A percentile compares a stretch with the other conserved stretches of the same genome.
Conservation (phyloP, 1,139 yeast genomes). For the Wickerhamiella infanticola region DNA sequence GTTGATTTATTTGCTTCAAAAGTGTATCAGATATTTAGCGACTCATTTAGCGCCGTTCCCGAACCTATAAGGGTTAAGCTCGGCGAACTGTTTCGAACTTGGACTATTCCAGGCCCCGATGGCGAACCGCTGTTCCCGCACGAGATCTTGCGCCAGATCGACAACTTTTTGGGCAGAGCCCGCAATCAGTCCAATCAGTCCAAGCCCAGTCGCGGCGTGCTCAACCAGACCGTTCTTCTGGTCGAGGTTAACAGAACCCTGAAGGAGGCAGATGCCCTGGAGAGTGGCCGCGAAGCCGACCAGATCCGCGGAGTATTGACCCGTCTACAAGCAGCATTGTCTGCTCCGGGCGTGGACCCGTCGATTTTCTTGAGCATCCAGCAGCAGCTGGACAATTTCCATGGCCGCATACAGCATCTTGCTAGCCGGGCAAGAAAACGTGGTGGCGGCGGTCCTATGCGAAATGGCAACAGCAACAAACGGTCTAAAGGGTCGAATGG, state of each 20-base stretch:
- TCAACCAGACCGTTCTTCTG: constrained; percentile 19
- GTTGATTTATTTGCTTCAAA: constrained; percentile 56
- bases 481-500: background rate
- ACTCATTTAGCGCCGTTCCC: constrained; percentile 61
- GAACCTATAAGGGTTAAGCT: constrained; percentile 62
- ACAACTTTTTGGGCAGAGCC: constrained; percentile 39
- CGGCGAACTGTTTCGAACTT: constrained; percentile 66
- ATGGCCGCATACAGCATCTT: constrained; percentile 11
- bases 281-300: constrained; percentile 27
- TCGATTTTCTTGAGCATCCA: constrained; percentile 29
- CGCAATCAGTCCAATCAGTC: background rate
- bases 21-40: constrained; percentile 52
- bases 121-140: constrained; percentile 57
- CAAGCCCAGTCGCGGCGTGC: constrained; percentile 9
- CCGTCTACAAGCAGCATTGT: constrained; percentile 20
- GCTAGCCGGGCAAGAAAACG: background rate
- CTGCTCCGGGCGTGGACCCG: constrained; percentile 25
- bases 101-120: constrained; percentile 53
- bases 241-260: constrained; percentile 30
- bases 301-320: constrained; percentile 22
- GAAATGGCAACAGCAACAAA: constrained; percentile 1
- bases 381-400: constrained; percentile 25
- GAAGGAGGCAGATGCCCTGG: constrained; percentile 23
- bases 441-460: background rate
- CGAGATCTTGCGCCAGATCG: constrained; percentile 58